These are phyloP conservation scores for Monosporascus cannonballus DNA, from an alignment of 2,329 filamentous ascomycete species.

Conservation along the genomic window DNA sequence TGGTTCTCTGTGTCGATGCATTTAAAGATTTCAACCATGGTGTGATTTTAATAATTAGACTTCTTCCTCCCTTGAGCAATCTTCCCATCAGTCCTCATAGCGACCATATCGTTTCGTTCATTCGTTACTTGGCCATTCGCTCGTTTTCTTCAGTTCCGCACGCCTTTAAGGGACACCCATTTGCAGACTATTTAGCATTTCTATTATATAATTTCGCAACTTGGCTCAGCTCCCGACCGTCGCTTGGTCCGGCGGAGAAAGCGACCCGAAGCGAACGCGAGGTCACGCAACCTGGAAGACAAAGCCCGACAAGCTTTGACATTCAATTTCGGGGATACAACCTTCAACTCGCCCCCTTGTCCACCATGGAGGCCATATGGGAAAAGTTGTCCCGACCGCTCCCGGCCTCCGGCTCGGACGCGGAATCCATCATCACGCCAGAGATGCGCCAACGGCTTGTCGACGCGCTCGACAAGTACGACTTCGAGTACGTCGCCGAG, in stretches of 20 bases:
- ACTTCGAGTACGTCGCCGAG: constrained; percentile 48
- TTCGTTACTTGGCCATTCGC: background rate
- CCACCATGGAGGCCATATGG: constrained; percentile 16
- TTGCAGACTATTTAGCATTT: background rate
- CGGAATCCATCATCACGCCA: constrained; percentile 8
- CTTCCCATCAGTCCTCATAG: background rate
- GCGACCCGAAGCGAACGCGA: too few relatives aligned
- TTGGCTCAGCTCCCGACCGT: too few relatives aligned
- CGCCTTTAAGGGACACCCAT: background rate
- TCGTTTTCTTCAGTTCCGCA: background rate
- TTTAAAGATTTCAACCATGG: too few relatives aligned
- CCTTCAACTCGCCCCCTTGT: background rate
- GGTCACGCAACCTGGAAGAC: too few relatives aligned
- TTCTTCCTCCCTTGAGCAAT: too few relatives aligned
- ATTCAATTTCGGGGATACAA: too few relatives aligned
- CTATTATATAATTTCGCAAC: too few relatives aligned
- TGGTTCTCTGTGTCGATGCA: too few relatives aligned
- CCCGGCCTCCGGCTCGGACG: constrained; percentile 9
- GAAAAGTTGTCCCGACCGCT: constrained; percentile 17
- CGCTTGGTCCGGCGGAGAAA: too few relatives aligned
- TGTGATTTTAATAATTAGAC: too few relatives aligned
- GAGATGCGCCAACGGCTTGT: constrained; percentile 14
- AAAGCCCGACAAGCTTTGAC: too few relatives aligned
- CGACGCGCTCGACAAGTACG: constrained; percentile 12
- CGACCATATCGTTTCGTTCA: background rate